Base-by-base conservation (phyloP, 78 protist genomes). In the Bigelowiella natans region DNA sequence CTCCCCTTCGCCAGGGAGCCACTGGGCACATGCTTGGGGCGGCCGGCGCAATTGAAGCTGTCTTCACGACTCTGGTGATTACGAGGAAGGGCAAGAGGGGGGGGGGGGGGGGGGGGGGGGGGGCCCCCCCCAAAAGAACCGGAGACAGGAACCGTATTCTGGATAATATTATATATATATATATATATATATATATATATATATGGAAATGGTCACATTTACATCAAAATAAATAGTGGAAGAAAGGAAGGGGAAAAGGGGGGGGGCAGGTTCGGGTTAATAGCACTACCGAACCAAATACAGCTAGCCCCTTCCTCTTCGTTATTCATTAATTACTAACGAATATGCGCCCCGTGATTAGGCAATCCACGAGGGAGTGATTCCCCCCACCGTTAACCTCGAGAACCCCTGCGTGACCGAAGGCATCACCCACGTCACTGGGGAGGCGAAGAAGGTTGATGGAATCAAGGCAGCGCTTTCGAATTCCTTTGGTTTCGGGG, bases 21-120 rank as follows among this genome's bases (percentile, higher is more conserved):
- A 89, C 93, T 2, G 99, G 99, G 30, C 99, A 98, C 92, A 85
- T 98, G 85, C 94, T 97, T 2, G 99, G 99, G 0, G 99, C 99
- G 0, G 98, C 99, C 7, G 99, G 99, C 0, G 94, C 97, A n/a
- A 94, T 95, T 29, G 99, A 97, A 88, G 95, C 98, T 0, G 93
- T 93, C 0, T 92, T 94, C 86, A 40, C 86, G 7, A 51, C 73
- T 51, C 73, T 51, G 73, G 73, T 51, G 18, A 26, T 7, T 51
- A 51, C 7, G n/a, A n/a, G n/a, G n/a, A n/a, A n/a, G n/a, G n/a
- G n/a, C n/a, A n/a, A n/a, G n/a, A n/a, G n/a, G n/a, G n/a, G n/a
- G n/a, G n/a, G n/a, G n/a, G n/a, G n/a, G n/a, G n/a, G n/a, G n/a
- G n/a, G n/a, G n/a, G n/a, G n/a, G n/a, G n/a, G n/a, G n/a, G n/a